Conservation (phyloP, 2,329 filamentous ascomycete genomes). For the Teratosphaeria gauchensis region DNA sequence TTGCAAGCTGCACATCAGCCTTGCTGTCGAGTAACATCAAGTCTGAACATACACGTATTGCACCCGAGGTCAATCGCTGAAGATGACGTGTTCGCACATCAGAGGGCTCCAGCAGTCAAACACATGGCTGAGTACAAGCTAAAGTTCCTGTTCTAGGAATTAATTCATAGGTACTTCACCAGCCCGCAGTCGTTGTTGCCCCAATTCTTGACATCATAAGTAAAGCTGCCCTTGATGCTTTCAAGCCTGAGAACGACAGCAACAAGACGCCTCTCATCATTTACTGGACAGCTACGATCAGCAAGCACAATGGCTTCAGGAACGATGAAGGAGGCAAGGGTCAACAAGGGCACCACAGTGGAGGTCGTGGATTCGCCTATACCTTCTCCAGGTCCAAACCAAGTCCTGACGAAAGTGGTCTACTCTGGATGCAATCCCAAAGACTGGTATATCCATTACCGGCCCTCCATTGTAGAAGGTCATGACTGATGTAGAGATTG, state of each 20-base stretch:
- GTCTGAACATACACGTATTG: not conserved
- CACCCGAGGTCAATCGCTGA: not conserved
- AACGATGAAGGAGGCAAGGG: conserved; percentile 29
- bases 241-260: not conserved
- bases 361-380: conserved; percentile 33
- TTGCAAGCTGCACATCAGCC: not conserved
- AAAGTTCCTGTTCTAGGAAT: not conserved
- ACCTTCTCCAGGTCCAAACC: conserved; percentile 28
- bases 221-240: not conserved
- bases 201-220: not conserved
- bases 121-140: not conserved
- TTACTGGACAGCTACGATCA: not conserved
- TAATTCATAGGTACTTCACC: not conserved
- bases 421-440: conserved; percentile 25
- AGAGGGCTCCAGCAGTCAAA: not conserved
- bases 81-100: not conserved
- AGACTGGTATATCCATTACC: conserved; percentile 13
- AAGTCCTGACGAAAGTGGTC: conserved; percentile 25
- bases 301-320: not conserved
- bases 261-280: not conserved
- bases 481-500: not conserved
- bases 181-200: too few relatives aligned
- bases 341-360: conserved; percentile 25
- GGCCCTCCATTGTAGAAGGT: not conserved
- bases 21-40: not conserved